Conservation (phyloP, 495 filamentous ascomycete species). For the Xylaria telfairii region DNA sequence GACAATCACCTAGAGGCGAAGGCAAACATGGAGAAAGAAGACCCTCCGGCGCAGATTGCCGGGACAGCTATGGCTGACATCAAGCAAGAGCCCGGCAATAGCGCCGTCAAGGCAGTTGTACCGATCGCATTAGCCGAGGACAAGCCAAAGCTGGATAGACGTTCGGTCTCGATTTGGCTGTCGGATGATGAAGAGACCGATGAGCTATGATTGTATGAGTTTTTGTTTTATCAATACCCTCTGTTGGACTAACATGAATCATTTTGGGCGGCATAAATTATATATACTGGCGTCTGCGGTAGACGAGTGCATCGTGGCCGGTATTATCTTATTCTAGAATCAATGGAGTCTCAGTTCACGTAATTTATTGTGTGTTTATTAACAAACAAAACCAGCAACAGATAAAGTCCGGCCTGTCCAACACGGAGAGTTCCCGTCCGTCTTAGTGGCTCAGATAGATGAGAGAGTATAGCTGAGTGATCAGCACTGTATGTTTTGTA, state of each 20-base stretch:
- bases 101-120: not conserved
- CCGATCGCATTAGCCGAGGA: constrained; percentile 25
- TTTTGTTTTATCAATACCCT: not conserved
- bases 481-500: not conserved
- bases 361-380: not conserved
- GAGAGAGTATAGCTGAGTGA: not conserved
- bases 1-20: not conserved
- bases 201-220: constrained; percentile 30
- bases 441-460: too few relatives aligned
- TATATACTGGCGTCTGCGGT: not conserved
- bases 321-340: not conserved
- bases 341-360: not conserved
- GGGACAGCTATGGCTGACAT: not conserved
- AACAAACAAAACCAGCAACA: not conserved
- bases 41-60: constrained; percentile 8
- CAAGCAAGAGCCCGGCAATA: constrained; percentile 21
- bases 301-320: not conserved
- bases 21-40: constrained; percentile 25
- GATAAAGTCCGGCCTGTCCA: not conserved
- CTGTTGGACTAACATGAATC: not conserved
- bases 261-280: not conserved
- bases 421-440: not conserved
- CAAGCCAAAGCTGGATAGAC: constrained; percentile 4
- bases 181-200: constrained; percentile 39
- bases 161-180: constrained; percentile 35